Base-by-base conservation (phyloP, 2,329 filamentous ascomycete genomes). In the Pseudogymnoascus sp. region DNA sequence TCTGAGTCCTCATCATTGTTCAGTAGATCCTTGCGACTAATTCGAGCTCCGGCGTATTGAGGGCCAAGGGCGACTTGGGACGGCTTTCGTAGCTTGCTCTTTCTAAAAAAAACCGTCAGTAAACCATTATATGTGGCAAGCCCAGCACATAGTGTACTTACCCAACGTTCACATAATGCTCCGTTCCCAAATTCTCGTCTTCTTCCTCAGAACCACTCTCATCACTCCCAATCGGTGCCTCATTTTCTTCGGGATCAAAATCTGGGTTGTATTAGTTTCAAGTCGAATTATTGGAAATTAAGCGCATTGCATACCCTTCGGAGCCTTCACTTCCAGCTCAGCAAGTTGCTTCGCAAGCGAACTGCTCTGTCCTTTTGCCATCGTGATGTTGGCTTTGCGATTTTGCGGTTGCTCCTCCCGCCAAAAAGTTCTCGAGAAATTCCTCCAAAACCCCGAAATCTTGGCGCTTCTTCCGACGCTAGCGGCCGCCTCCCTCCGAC, bases 141-240 rank as follows among this genome's bases (percentile, higher is more conserved):
- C 10, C 46, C 46, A 26, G 12, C 1, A 14, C 3, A 41, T 3
- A 8, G 40, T 4, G 8, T 26, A 59, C 59, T 66, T 78, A 89
- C 81, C 88, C 89, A 33, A 96, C 90, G 61, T 82, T 76, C 46
- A 89, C 83, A 73, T 98, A 98, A 74, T 98, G 93, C 70, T 96
- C 93, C 33, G 93, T 89, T 19, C 89, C 91, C 10, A 81, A 81
- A 65, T 83, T 76, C 68, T 81, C 80, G 28, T 82, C 78, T 4
- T 81, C 84, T 60, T 79, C 82, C 12, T 75, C 75, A 46, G 74
- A 80, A 46, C 78, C 79, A 56, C 83, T 84, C 38, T 68, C 69
- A 28, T 71, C 68, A 59, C 68, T 72, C 11, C 62, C 63, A 59
- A 68, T 65, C 19, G 64, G 65, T 22, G 65, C 67, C 50, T 53